Conservation (phyloP, 441 rosid genomes). For the Aleurites moluccanus region DNA sequence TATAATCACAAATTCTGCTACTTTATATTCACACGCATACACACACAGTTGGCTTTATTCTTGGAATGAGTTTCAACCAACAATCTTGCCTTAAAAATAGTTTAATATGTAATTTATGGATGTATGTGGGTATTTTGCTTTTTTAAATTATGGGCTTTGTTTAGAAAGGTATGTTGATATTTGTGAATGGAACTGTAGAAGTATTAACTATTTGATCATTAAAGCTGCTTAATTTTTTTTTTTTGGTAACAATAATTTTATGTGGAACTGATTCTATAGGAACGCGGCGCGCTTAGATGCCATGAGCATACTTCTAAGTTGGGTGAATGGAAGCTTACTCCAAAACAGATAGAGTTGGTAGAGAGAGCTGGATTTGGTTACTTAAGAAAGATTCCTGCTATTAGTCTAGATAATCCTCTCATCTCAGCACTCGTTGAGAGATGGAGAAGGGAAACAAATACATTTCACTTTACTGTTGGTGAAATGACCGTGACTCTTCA, state of each 20-base stretch:
- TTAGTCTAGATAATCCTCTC: conserved; percentile 94
- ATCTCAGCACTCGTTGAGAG: conserved; percentile 93
- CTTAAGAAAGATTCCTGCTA: conserved; percentile 88
- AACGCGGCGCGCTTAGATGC: conserved; percentile 97
- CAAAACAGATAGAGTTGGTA: conserved; percentile 76
- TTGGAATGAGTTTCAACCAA: not conserved
- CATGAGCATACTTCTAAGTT: conserved; percentile 96
- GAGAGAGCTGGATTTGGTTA: conserved; percentile 91
- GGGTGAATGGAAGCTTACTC: conserved; percentile 85
- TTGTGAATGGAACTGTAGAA: not conserved
- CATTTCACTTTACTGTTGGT: conserved; percentile 83
- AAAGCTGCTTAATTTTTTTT: not conserved
- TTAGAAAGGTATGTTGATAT: not conserved
- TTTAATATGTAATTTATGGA: not conserved
- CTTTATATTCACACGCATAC: not conserved
- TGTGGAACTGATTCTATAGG: conserved; percentile 40
- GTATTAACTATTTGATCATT: not conserved
- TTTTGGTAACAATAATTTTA: not conserved
- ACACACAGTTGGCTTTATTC: not conserved
- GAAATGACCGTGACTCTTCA: conserved; percentile 94
- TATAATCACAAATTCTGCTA: not conserved
- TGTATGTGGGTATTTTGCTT: not conserved
- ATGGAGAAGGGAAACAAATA: conserved; percentile 97
- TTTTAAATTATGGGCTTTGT: not conserved
- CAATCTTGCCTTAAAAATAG: not conserved